Evolutionary conservation across 139 green algal genomes (phyloP).

Genomic region (Chlamydomonas sphaeroides): DNA sequence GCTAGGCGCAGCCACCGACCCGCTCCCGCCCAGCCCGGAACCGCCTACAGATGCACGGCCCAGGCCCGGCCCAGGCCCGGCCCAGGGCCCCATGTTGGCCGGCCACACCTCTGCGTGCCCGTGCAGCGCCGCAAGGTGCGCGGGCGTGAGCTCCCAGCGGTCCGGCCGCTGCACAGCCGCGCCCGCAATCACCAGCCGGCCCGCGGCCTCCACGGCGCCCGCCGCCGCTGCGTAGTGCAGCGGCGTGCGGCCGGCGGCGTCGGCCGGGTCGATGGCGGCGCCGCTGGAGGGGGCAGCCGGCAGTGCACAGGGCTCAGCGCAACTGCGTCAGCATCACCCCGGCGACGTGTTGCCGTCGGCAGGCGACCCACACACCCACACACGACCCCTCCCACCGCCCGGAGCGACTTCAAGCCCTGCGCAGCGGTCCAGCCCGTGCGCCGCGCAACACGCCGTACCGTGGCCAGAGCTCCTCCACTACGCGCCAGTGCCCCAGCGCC

Average conservation of each 20-base stretch:
- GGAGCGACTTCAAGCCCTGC: no score
- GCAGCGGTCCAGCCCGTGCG: no score
- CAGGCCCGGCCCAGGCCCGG: no score
- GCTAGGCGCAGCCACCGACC: no score
- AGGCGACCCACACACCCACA: no score
- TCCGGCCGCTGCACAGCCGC: not conserved
- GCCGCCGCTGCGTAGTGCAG: slow-evolving; percentile 33
- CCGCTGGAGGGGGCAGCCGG: no score
- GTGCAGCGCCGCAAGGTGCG: slow-evolving; percentile 31
- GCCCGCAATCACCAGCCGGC: slow-evolving; percentile 16
- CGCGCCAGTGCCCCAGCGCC: slow-evolving; percentile 29
- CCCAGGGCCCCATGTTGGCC: no score
- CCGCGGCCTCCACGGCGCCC: slow-evolving; percentile 17
- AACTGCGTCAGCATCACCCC: no score
- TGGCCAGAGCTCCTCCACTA: slow-evolving; percentile 42
- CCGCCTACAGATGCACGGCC: no score
- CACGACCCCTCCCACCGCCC: not conserved
- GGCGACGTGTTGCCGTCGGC: no score
- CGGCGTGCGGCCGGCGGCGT: slow-evolving; percentile 2
- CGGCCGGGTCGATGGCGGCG: slow-evolving; percentile 13
- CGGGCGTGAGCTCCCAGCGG: slow-evolving; percentile 7
- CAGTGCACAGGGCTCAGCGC: no score
- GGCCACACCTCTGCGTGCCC: slow-evolving; percentile 35
- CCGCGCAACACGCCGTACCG: not conserved
- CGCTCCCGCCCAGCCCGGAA: no score